These are phyloP conservation scores for Ophiobolus disseminans DNA, from an alignment of 2,329 filamentous ascomycete genomes.

Conservation along the genomic window DNA sequence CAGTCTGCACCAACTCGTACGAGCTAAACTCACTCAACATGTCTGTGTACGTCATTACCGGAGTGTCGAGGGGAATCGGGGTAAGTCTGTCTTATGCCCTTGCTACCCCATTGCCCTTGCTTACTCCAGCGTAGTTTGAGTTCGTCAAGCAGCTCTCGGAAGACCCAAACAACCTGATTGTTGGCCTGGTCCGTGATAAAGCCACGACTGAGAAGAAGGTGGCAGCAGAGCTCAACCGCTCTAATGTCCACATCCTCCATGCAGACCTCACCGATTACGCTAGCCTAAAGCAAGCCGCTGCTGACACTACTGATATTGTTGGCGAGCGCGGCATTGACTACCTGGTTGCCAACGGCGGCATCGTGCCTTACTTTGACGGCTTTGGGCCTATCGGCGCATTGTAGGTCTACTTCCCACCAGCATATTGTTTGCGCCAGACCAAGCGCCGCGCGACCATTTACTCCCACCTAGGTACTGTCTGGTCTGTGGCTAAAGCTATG, in stretches of 20 bases:
- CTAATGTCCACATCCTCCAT: conserved; percentile 50
- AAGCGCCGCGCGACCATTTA: too few relatives aligned
- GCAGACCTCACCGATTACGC: conserved; percentile 44
- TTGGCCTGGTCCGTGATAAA: conserved; percentile 44
- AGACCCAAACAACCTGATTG: conserved; percentile 37
- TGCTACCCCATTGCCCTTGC: neutral
- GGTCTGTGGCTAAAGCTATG: neutral
- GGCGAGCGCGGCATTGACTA: conserved; percentile 49
- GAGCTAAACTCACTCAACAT: conserved; percentile 27
- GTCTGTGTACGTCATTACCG: conserved; percentile 43
- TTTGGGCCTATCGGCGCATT: conserved; percentile 19
- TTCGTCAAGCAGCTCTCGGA: conserved; percentile 40
- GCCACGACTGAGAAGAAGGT: conserved; percentile 11
- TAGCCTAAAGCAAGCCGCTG: conserved; percentile 44
- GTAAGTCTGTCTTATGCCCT: conserved; percentile 6
- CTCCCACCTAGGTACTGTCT: neutral
- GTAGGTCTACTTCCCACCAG: conserved; percentile 6
- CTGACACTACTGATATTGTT: conserved; percentile 39
- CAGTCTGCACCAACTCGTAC: neutral
- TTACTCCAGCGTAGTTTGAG: conserved; percentile 25
- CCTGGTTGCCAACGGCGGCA: conserved; percentile 52
- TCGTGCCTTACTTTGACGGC: conserved; percentile 15
- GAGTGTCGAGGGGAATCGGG: conserved; percentile 43
- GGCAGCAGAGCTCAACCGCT: conserved; percentile 10
- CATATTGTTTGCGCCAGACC: too few relatives aligned